Base-by-base conservation (phyloP, 306 rosid species). In the Corylus heterophylla region DNA sequence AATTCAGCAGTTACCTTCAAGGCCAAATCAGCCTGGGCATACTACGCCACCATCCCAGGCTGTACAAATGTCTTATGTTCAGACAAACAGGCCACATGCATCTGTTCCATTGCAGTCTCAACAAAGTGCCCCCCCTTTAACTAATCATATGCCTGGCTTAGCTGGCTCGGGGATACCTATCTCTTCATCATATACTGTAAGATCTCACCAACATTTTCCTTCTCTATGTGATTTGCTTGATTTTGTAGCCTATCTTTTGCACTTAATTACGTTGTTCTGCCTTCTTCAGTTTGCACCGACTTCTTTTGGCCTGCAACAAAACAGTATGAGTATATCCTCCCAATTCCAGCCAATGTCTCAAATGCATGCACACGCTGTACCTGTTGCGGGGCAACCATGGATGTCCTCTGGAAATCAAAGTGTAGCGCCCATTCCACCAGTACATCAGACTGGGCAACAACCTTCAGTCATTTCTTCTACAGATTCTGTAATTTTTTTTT, bases 331-430 rank as follows among this genome's bases (percentile, higher is more conserved):
- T 80, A 61, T 86, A n/a, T 8, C 79, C 52, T 77, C 89, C 54
- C 93, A 89, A 76, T 92, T 88, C 91, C 98, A 86, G 83, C 87
- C 85, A 61, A 85, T 86, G 25, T 87, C 97, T 66, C 99, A 93
- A 79, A 84, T 89, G 89, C 91, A 69, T 79, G 94, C 93, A 69
- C 92, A 83, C 14, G 20, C 70, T 69, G 84, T 78, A 44, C 68
- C 94, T 80, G 78, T 83, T 76, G 78, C 85, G 7, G 94, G 90
- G 59, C 97, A 92, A 79, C 87, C 90, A 70, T 95, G 97, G 98
- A n/a, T 79, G 76, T 77, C 97, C 74, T 85, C 98, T 82, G 90
- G 74, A 70, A 74, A 86, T 83, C 97, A 94, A 81, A 80, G 82
- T 88, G 84, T 85, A 66, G 79, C 88, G 52, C 77, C 78, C 51